Percentiles rank a stretch among this genome's conserved stretches.
These are phyloP conservation scores for Leptographium flavum DNA, from an alignment of 2,329 filamentous ascomycete species.

Conservation along the genomic window DNA sequence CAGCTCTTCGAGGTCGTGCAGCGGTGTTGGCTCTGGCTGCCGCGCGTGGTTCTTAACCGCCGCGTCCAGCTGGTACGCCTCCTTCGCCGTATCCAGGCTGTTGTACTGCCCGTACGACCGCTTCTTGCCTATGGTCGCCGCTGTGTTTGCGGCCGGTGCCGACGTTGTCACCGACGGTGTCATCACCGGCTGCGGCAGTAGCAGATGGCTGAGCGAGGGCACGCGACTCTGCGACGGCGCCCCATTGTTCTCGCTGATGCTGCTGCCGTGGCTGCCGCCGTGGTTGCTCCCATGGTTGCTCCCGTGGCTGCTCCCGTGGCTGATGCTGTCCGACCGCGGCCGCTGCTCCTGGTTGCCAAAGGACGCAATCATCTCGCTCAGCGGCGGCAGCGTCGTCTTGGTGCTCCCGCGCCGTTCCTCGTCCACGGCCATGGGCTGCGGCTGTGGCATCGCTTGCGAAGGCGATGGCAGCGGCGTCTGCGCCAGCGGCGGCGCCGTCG, in stretches of 20 bases:
- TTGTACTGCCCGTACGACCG: conserved; percentile 11
- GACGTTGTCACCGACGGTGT: neutral
- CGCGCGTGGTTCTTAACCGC: conserved; percentile 12
- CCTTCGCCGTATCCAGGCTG: conserved; percentile 5
- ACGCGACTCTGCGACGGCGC: conserved; percentile 6
- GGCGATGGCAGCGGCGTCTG: neutral
- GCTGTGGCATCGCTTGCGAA: neutral
- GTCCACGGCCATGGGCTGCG: neutral
- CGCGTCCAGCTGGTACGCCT: conserved; percentile 1
- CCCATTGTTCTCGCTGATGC: neutral
- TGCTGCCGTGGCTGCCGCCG: neutral
- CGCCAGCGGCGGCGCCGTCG: neutral
- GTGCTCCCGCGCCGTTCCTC: conserved; percentile 1
- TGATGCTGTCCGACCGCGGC: neutral
- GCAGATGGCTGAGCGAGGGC: conserved; percentile 10
- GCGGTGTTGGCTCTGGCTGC: neutral
- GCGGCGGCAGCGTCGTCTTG: conserved; percentile 9
- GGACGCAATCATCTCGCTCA: conserved; percentile 12
- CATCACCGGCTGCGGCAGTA: conserved; percentile 5
- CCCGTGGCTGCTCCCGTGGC: neutral
- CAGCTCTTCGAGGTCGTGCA: conserved; percentile 6
- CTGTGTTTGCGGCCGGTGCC: neutral
- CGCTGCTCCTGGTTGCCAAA: conserved; percentile 3
- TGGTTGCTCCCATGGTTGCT: neutral
- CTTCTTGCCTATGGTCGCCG: conserved; percentile 6